Conservation (phyloP, 805 yeast species). For the Dipodascus albidus region DNA sequence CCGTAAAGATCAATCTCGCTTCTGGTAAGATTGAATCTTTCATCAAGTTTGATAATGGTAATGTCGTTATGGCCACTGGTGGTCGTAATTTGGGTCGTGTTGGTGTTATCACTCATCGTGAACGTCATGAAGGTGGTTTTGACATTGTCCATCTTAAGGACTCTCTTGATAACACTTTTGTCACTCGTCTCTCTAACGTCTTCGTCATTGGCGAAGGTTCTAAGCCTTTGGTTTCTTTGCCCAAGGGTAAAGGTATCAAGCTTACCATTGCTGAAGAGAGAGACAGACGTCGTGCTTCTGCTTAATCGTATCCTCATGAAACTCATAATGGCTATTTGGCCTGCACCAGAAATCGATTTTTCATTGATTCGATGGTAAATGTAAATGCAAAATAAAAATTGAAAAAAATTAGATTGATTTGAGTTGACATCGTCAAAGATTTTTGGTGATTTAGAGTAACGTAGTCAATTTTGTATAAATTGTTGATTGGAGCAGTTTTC, state of each 20-base stretch:
- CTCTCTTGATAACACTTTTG: conserved; percentile 87
- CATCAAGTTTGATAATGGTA: conserved; percentile 89
- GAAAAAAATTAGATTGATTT: not conserved
- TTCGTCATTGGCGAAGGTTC: conserved; percentile 93
- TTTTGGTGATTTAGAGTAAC: no score
- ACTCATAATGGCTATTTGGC: not conserved
- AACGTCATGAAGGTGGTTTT: conserved; percentile 97
- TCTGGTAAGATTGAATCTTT: conserved; percentile 86
- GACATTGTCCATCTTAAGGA: conserved; percentile 96
- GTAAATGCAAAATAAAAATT: not conserved
- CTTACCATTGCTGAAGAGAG: conserved; percentile 93
- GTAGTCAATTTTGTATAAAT: no score
- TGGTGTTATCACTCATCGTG: conserved; percentile 92
- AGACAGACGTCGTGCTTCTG: conserved; percentile 92
- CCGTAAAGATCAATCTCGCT: conserved; percentile 93
- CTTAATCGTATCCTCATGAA: conserved; percentile 16
- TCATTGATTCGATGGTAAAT: not conserved
- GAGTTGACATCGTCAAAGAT: no score
- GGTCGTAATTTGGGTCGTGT: conserved; percentile 98
- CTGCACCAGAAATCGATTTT: no score
- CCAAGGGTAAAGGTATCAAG: conserved; percentile 99
- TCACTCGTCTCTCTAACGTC: conserved; percentile 88
- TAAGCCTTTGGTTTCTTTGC: conserved; percentile 88
- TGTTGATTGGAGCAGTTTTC: no score
- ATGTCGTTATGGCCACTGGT: conserved; percentile 87